phyloP scores from a whole-genome alignment of 371 early-diverging fungal genomes.

The Syncephalis fuscata region DNA sequence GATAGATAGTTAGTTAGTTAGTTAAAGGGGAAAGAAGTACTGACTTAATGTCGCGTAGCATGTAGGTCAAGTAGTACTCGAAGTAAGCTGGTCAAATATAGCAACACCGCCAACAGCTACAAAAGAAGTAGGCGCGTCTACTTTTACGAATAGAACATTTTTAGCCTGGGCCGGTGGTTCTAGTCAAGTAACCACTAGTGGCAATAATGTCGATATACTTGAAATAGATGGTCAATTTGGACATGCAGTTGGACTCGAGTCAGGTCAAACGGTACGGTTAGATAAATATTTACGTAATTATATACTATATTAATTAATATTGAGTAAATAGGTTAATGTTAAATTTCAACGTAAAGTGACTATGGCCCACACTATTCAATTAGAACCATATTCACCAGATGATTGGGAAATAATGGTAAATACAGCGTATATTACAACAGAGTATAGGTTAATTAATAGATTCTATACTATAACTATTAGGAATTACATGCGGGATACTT shows the following conservation, averaged over 20 bases:
- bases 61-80: conserved; percentile 32
- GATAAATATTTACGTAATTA: background rate
- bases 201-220: conserved; percentile 30
- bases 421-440: background rate
- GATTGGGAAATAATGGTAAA: conserved; percentile 79
- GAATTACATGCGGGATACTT: conserved; percentile 67
- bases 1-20: background rate
- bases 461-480: conserved; percentile 12
- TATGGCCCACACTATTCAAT: conserved; percentile 40
- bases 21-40: no score
- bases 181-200: conserved; percentile 18
- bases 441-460: background rate
- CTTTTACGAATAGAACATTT: conserved; percentile 22
- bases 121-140: background rate
- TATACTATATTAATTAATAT: background rate
- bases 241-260: conserved; percentile 33
- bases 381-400: conserved; percentile 60
- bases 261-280: conserved; percentile 45
- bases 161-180: conserved; percentile 53
- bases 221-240: conserved; percentile 61
- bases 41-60: no score
- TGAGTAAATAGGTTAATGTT: conserved; percentile 28
- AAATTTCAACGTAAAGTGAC: conserved; percentile 39
- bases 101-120: conserved; percentile 13
- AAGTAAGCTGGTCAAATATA: conserved; percentile 39